Percentiles rank a stretch among this genome's conserved stretches.
These are phyloP conservation scores for Baeospora myosura DNA, from an alignment of 1,284 basidiomycete species.

Conservation along the genomic window DNA sequence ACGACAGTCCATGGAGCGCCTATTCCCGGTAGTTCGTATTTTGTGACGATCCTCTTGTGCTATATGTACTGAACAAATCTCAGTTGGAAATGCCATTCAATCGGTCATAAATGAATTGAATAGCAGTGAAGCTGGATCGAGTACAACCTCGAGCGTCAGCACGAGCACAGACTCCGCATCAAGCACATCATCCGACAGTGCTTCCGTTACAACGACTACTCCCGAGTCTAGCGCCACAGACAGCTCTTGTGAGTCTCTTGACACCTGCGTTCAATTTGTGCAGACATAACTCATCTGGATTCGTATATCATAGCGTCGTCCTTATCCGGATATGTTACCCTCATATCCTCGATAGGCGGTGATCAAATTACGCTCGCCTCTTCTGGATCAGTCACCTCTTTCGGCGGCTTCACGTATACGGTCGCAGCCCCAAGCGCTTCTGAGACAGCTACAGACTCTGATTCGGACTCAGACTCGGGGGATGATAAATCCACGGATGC, in stretches of 20 bases:
- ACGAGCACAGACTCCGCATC: no score
- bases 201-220: neutral
- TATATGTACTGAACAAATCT: no score
- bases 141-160: no score
- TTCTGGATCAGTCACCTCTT: neutral
- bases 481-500: neutral
- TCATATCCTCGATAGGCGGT: conserved; percentile 2
- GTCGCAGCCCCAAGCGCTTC: neutral
- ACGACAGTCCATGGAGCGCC: neutral
- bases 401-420: neutral
- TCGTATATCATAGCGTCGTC: neutral
- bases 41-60: neutral
- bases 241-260: neutral
- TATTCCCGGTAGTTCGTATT: neutral
- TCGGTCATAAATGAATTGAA: no score
- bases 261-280: neutral
- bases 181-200: neutral
- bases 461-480: neutral
- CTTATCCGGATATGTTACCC: neutral
- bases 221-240: neutral
- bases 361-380: conserved; percentile 2
- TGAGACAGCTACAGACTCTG: neutral
- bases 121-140: no score
- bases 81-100: no score
- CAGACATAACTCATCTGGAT: neutral